phyloP scores from a whole-genome alignment of 371 early-diverging fungal genomes.

The Syncephalis plumigaleata region DNA sequence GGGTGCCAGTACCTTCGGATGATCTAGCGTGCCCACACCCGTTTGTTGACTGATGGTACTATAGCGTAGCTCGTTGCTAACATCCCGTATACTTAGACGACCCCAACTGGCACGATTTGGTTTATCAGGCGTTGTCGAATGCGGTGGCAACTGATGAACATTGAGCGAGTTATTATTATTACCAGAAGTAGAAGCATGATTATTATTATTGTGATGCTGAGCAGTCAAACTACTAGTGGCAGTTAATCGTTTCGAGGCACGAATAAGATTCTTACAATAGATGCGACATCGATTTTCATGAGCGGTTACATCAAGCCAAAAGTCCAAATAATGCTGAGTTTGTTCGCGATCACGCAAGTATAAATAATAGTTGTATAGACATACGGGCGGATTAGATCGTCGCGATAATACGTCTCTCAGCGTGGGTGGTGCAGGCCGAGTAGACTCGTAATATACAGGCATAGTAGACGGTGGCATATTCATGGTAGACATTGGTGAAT shows the following conservation, averaged over 20 bases:
- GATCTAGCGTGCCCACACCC: too few species aligned
- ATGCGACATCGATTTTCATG: conserved; percentile 39
- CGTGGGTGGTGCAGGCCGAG: conserved; percentile 19
- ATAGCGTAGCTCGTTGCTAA: conserved; percentile 4
- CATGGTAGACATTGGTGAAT: too few species aligned
- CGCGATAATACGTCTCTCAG: conserved; percentile 36
- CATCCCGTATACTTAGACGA: conserved; percentile 1
- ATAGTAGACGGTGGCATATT: too few species aligned
- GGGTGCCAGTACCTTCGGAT: too few species aligned
- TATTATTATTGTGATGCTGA: too few species aligned
- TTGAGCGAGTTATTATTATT: not conserved
- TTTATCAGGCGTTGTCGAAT: not conserved
- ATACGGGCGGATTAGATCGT: conserved; percentile 43
- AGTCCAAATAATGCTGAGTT: conserved; percentile 41
- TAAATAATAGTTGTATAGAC: conserved; percentile 44
- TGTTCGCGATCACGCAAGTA: conserved; percentile 38
- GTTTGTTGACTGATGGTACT: conserved; percentile 1
- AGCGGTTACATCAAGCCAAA: conserved; percentile 43
- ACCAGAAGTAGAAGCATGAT: too few species aligned
- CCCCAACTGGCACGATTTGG: not conserved
- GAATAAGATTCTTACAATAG: conserved; percentile 22
- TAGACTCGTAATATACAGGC: too few species aligned
- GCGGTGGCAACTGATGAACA: not conserved
- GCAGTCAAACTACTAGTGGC: too few species aligned
- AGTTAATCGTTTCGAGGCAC: too few species aligned